A percentile compares a stretch with the other conserved stretches of the same genome.
phyloP scores from a whole-genome alignment of 495 filamentous ascomycete genomes.

The Hypoxylon trugodes region DNA sequence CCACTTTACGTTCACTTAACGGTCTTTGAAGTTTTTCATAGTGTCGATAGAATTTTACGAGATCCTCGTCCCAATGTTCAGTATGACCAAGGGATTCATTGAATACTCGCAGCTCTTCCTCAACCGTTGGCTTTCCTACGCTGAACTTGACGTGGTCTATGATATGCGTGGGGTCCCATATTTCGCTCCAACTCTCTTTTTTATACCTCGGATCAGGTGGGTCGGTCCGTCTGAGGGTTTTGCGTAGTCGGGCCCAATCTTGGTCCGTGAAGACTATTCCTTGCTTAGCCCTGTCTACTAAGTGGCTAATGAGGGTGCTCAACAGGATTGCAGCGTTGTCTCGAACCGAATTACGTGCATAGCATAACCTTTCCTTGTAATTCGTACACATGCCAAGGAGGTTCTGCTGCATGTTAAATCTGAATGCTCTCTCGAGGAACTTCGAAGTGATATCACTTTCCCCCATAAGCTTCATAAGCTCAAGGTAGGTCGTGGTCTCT shows the following conservation, averaged over 20 bases:
- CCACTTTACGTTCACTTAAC: slow-evolving; percentile 23
- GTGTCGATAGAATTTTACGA: slow-evolving; percentile 33
- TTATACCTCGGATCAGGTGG: slow-evolving; percentile 54
- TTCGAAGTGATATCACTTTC: slow-evolving; percentile 39
- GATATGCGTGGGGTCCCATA: slow-evolving; percentile 61
- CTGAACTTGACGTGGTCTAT: slow-evolving; percentile 78
- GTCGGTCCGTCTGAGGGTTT: slow-evolving; percentile 46
- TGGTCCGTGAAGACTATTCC: slow-evolving; percentile 71
- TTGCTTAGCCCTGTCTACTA: slow-evolving; percentile 85
- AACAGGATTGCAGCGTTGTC: slow-evolving; percentile 64
- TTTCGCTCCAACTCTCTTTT: slow-evolving; percentile 44
- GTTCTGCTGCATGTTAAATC: slow-evolving; percentile 70
- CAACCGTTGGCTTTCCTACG: slow-evolving; percentile 62
- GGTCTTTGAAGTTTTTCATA: slow-evolving; percentile 34
- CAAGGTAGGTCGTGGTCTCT: slow-evolving; percentile 60
- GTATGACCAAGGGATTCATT: slow-evolving; percentile 27
- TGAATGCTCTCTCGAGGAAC: slow-evolving; percentile 65
- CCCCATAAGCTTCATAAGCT: slow-evolving; percentile 48
- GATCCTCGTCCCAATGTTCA: slow-evolving; percentile 38
- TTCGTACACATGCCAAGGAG: slow-evolving; percentile 79
- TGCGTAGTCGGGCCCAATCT: slow-evolving; percentile 62
- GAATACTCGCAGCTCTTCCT: slow-evolving; percentile 59
- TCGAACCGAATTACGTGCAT: slow-evolving; percentile 65
- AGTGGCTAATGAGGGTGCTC: slow-evolving; percentile 73
- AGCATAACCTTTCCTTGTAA: slow-evolving; percentile 76